These are phyloP conservation scores for Trichoderma breve DNA, from an alignment of 2,329 filamentous ascomycete genomes.

Conservation along the genomic window DNA sequence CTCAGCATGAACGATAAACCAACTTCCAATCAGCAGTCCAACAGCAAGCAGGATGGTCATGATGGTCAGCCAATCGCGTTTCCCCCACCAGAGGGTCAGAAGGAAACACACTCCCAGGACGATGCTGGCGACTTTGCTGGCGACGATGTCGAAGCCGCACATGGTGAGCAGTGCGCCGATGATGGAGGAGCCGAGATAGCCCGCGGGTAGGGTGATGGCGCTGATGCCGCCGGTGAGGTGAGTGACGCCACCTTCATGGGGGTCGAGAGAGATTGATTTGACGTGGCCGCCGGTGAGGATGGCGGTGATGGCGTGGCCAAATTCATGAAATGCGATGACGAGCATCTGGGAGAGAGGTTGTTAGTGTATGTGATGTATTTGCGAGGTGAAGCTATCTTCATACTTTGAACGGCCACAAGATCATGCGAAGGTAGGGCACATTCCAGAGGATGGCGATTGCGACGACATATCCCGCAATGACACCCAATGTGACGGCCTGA, in stretches of 20 bases:
- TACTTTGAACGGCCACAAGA: constrained; percentile 80
- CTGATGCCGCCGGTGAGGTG: constrained; percentile 71
- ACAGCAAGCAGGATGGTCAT: constrained; percentile 67
- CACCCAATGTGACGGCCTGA: constrained; percentile 67
- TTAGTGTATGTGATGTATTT: background rate
- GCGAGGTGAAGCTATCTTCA: constrained; percentile 3
- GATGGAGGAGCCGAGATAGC: constrained; percentile 73
- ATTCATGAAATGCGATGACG: constrained; percentile 79
- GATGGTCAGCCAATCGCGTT: constrained; percentile 75
- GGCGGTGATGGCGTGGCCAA: constrained; percentile 72
- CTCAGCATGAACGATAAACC: constrained; percentile 77
- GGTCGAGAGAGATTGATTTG: constrained; percentile 71
- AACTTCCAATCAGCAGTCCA: constrained; percentile 68
- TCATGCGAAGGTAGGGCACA: constrained; percentile 70
- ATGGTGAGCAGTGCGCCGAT: constrained; percentile 77
- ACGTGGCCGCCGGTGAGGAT: constrained; percentile 71
- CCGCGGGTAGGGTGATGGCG: constrained; percentile 71
- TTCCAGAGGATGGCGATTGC: constrained; percentile 77
- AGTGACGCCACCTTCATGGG: constrained; percentile 76
- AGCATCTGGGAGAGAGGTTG: constrained; percentile 59
- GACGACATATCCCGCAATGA: constrained; percentile 70
- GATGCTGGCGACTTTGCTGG: constrained; percentile 75
- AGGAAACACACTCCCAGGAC: constrained; percentile 71
- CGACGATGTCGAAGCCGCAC: constrained; percentile 78
- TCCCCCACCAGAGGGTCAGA: constrained; percentile 79